Evolutionary conservation across 108 stramenopile genomes (phyloP).

Genomic region (Cyclotella kingstonii): DNA sequence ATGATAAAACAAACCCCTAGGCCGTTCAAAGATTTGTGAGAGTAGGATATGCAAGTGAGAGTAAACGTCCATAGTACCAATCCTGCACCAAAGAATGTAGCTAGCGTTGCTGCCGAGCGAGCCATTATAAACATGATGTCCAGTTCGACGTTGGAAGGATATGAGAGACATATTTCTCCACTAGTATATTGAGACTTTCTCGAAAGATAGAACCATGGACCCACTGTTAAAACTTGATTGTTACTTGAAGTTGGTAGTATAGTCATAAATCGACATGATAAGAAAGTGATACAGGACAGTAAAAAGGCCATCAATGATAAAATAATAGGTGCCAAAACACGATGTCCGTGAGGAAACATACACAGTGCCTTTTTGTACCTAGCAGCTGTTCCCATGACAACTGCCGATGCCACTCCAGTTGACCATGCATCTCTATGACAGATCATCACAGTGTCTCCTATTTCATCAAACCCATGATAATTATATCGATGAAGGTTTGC

Average conservation of each 20-base stretch:
- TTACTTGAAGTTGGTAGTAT: slow-evolving; percentile 12
- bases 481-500: too few species aligned
- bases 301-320: slow-evolving; percentile 15
- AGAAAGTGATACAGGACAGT: slow-evolving; percentile 12
- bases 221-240: slow-evolving; percentile 27
- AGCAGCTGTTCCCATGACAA: slow-evolving; percentile 25
- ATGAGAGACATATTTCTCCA: slow-evolving; percentile 23
- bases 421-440: slow-evolving; percentile 19
- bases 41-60: slow-evolving; percentile 23
- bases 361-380: slow-evolving; percentile 31
- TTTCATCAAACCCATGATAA: neutral
- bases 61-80: slow-evolving; percentile 27
- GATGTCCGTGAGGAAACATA: slow-evolving; percentile 36
- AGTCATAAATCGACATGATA: slow-evolving; percentile 35
- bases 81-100: slow-evolving; percentile 23
- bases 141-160: slow-evolving; percentile 18
- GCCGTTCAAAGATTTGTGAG: slow-evolving; percentile 2
- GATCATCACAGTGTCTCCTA: neutral
- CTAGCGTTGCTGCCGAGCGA: slow-evolving; percentile 12
- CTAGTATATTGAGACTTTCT: slow-evolving; percentile 3
- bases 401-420: slow-evolving; percentile 31
- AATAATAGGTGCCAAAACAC: slow-evolving; percentile 24
- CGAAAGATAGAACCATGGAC: slow-evolving; percentile 29
- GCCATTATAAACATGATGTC: slow-evolving; percentile 24
- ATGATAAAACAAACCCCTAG: slow-evolving; percentile 14